These are phyloP conservation scores for Tulasnella sp. DNA, from an alignment of 768 basidiomycete species.

Conservation along the genomic window DNA sequence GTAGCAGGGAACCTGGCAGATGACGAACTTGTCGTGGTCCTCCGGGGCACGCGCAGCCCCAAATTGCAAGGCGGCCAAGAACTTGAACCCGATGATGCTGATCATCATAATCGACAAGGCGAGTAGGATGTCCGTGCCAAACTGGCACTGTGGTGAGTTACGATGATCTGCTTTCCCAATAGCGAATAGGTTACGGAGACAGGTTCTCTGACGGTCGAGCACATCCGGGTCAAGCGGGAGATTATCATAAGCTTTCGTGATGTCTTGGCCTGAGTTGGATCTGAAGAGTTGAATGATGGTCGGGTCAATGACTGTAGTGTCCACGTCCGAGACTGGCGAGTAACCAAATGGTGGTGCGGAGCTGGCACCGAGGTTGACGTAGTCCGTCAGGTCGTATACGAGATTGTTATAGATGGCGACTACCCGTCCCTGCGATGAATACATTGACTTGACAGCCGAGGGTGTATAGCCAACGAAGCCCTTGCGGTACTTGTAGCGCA, in stretches of 20 bases:
- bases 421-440: constrained; percentile 40
- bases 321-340: constrained; percentile 30
- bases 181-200: constrained; percentile 86
- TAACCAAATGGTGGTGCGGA: constrained; percentile 33
- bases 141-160: constrained; percentile 81
- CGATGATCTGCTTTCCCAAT: constrained; percentile 89
- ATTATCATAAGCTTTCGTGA: constrained; percentile 60
- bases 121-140: constrained; percentile 84
- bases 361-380: constrained; percentile 59
- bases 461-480: constrained; percentile 83
- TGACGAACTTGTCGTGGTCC: constrained; percentile 93
- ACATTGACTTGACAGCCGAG: constrained; percentile 43
- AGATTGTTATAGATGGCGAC: constrained; percentile 80
- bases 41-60: constrained; percentile 70
- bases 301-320: constrained; percentile 61
- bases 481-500: constrained; percentile 80
- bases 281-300: constrained; percentile 64
- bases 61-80: constrained; percentile 83
- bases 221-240: constrained; percentile 47
- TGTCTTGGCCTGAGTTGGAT: constrained; percentile 59
- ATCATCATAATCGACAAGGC: constrained; percentile 88
- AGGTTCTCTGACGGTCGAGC: constrained; percentile 66
- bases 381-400: constrained; percentile 79
- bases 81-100: constrained; percentile 90
- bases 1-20: constrained; percentile 97